Evolutionary conservation across 371 early-diverging fungal genomes (phyloP).

Genomic region (Mucor plumbeus): DNA sequence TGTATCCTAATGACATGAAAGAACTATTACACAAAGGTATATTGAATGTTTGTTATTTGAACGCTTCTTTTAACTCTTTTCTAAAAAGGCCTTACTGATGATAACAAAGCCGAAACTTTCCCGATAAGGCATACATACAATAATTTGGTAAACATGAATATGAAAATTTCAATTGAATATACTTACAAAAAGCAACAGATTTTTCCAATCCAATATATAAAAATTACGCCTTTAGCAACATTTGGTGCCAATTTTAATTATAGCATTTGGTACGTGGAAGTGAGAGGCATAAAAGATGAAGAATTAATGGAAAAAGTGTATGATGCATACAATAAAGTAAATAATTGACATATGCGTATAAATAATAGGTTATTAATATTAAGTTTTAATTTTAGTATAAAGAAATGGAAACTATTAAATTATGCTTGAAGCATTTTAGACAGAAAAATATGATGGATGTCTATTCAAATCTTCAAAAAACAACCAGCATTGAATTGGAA

Average conservation of each 20-base stretch:
- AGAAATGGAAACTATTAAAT: conserved; percentile 79
- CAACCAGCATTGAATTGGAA: conserved; percentile 72
- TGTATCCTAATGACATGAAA: conserved; percentile 77
- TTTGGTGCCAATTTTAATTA: conserved; percentile 95
- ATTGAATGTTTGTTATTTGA: not conserved
- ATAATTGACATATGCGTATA: not conserved
- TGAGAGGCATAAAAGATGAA: conserved; percentile 77
- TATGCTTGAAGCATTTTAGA: conserved; percentile 90
- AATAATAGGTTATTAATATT: not conserved
- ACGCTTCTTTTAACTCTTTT: not conserved
- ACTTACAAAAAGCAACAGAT: conserved; percentile 36
- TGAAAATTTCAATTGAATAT: not conserved
- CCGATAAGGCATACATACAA: conserved; percentile 71
- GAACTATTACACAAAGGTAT: conserved; percentile 88
- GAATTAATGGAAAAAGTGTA: conserved; percentile 66
- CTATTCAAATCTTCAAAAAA: conserved; percentile 71
- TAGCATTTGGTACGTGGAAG: conserved; percentile 94
- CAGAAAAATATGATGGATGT: conserved; percentile 77
- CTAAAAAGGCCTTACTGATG: conserved; percentile 59
- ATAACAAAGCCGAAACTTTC: conserved; percentile 90
- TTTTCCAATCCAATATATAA: conserved; percentile 88
- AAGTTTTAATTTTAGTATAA: conserved; percentile 52
- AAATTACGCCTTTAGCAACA: conserved; percentile 92
- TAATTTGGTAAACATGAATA: conserved; percentile 47
- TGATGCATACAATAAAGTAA: conserved; percentile 69